These are phyloP conservation scores for Chrysanthemum seticuspe DNA, from an alignment of 129 eudicot species.

Conservation along the genomic window DNA sequence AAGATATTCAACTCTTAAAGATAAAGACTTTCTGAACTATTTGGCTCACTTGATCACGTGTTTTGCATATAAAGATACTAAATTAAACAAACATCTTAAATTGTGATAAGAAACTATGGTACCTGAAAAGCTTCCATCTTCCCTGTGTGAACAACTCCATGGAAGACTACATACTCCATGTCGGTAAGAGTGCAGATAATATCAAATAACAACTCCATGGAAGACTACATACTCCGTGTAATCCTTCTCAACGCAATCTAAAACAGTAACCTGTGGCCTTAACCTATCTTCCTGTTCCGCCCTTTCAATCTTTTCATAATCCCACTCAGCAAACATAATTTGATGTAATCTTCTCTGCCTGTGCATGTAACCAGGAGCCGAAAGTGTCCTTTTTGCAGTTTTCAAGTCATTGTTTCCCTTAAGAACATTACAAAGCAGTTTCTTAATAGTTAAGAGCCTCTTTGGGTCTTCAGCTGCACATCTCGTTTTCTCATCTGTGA, in stretches of 20 bases:
- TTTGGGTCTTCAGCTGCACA: constrained; percentile 78
- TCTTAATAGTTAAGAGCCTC: constrained; percentile 55
- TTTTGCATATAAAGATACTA: background rate
- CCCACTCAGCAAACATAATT: constrained; percentile 92
- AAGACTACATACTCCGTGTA: too few species aligned
- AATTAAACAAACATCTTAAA: background rate
- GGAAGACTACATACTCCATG: constrained; percentile 92
- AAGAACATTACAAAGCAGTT: constrained; percentile 72
- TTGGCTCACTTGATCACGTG: background rate
- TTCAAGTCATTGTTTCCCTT: constrained; percentile 66
- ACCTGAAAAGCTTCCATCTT: constrained; percentile 93
- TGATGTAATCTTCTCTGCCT: constrained; percentile 92
- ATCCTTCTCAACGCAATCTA: constrained; percentile 68
- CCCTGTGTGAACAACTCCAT: constrained; percentile 87
- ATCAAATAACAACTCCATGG: too few species aligned
- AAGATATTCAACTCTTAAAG: background rate
- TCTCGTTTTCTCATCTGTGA: constrained; percentile 57
- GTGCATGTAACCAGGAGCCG: constrained; percentile 68
- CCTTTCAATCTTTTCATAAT: constrained; percentile 53
- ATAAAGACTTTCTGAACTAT: too few species aligned
- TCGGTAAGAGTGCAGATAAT: constrained; percentile 83
- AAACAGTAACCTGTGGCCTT: constrained; percentile 57
- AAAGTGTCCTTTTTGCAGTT: constrained; percentile 74
- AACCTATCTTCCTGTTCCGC: constrained; percentile 24
- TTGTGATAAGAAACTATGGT: background rate